Evolutionary conservation across 2,329 filamentous ascomycete genomes (phyloP), one percentile per base, ranked within the genome.

Genomic region (Hypoxylon rubiginosum): DNA sequence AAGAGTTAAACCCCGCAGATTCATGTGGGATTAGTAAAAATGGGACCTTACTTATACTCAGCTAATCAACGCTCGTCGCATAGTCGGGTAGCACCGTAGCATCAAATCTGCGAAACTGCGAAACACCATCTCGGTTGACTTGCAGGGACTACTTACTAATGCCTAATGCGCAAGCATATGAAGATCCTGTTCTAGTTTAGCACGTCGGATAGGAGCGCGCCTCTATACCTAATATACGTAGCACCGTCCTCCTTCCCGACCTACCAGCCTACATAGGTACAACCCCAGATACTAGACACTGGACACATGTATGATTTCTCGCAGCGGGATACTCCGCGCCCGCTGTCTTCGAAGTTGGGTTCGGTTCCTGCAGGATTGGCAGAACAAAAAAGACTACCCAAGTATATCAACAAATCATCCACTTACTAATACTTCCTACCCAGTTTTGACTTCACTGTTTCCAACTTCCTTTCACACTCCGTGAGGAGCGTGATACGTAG

Each of bases 1-100:
- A 24, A 46, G 21, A 58, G 26, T 50, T 26, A 13, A 36, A 45
- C 51, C 30, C 30, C 41, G 41, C 49, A 43, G 46, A 55, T 60
- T 62, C 21, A 51, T 63, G 57, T 57, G n/a, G 57, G 57, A 60
- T 39, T 58, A 26, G 17, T 62, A 57, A 60, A 21, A n/a, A n/a
- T 62, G 28, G 15, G 15, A 2, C 34, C 17, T 26, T 54, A 36
- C 21, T 24, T 21, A 17, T 9, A 17, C 4, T n/a, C 11, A 10
- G 8, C 64, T 60, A 64, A 68, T 62, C 30, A 62, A 28, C 17
- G n/a, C 13, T 32, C 36, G 24, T 58, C 21, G 30, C 43, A 58
- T 28, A 19, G 2, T 17, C 13, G 34, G 34, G 34, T 36, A 36
- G 34, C 11, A 36, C 34, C 34, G 53, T 65, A 34, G 32, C 21